phyloP scores from a whole-genome alignment of 768 basidiomycete genomes.

The Lepiota subincarnata region DNA sequence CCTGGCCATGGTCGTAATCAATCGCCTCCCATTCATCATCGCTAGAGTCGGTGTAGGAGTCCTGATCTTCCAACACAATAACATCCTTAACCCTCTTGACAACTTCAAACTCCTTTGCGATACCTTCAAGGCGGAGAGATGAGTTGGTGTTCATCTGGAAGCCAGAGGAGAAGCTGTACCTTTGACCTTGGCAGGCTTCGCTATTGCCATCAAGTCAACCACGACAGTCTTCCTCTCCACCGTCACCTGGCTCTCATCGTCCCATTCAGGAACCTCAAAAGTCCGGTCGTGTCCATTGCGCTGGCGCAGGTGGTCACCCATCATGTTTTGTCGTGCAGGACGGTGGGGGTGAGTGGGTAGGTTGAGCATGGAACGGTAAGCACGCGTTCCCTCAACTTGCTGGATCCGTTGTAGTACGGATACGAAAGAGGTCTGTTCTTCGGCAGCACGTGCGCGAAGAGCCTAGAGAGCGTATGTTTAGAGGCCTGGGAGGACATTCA shows the following conservation, averaged over 20 bases:
- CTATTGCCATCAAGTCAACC: constrained; percentile 10
- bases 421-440: constrained; percentile 7
- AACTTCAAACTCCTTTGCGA: constrained; percentile 9
- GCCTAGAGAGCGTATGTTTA: neutral
- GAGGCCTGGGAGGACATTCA: neutral
- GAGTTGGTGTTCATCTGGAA: too few species aligned
- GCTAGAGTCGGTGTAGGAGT: neutral
- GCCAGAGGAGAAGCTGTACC: neutral
- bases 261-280: neutral
- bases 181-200: constrained; percentile 11
- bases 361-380: constrained; percentile 6
- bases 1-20: neutral
- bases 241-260: neutral
- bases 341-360: constrained; percentile 2
- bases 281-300: neutral
- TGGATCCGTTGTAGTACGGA: constrained; percentile 2
- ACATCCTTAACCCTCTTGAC: constrained; percentile 4
- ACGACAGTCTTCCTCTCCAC: neutral
- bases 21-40: constrained; percentile 7
- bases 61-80: constrained; percentile 5
- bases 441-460: constrained; percentile 7
- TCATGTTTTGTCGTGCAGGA: neutral
- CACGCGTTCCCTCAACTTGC: neutral
- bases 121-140: neutral
- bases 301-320: neutral